Conservation (phyloP, 345 rosid species). For the Stellera chamaejasme region DNA sequence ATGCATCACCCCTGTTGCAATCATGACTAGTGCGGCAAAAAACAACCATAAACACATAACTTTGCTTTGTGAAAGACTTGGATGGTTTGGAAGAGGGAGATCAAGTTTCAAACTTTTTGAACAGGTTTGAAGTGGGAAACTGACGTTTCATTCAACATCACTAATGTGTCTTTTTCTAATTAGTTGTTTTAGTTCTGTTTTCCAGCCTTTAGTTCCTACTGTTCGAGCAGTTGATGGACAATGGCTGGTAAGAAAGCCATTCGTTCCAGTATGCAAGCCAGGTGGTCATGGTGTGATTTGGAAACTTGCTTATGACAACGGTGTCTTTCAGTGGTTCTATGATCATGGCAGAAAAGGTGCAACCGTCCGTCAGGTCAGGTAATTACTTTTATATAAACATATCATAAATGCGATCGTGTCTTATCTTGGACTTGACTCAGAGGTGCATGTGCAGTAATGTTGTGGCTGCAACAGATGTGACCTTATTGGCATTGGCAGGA, state of each 20-base stretch:
- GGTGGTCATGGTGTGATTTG: slow-evolving; percentile 98
- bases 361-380: slow-evolving; percentile 95
- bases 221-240: slow-evolving; percentile 78
- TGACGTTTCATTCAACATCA: background rate
- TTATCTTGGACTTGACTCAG: slow-evolving; percentile 11
- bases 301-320: slow-evolving; percentile 93
- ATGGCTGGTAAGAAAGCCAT: slow-evolving; percentile 72
- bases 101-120: slow-evolving; percentile 84
- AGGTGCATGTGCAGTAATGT: slow-evolving; percentile 62
- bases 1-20: slow-evolving; percentile 84
- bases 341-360: slow-evolving; percentile 87
- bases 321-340: slow-evolving; percentile 75
- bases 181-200: slow-evolving; percentile 14
- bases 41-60: slow-evolving; percentile 73
- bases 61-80: slow-evolving; percentile 58
- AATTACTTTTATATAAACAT: slow-evolving; percentile 6
- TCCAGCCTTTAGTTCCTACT: slow-evolving; percentile 86
- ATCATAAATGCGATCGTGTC: background rate
- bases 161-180: slow-evolving; percentile 3
- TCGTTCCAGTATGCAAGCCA: slow-evolving; percentile 79
- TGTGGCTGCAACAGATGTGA: slow-evolving; percentile 89
- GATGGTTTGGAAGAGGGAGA: slow-evolving; percentile 92
- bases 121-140: slow-evolving; percentile 45
- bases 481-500: slow-evolving; percentile 85
- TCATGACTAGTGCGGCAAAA: slow-evolving; percentile 96